These are phyloP conservation scores for Trichophyton mentagrophytes DNA, from an alignment of 2,329 filamentous ascomycete species.

Conservation along the genomic window DNA sequence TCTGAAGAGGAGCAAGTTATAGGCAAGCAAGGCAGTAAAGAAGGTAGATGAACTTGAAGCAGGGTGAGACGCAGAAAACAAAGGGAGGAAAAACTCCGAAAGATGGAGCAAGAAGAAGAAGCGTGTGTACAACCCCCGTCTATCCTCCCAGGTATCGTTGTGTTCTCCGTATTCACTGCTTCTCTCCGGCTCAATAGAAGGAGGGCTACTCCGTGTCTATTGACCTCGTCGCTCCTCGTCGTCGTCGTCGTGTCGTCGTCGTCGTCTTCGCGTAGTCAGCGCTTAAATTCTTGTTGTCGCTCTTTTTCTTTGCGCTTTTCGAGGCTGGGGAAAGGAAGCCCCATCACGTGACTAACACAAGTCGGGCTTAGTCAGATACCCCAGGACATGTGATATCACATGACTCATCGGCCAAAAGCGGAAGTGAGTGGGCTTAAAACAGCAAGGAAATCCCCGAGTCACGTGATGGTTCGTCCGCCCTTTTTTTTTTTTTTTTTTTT, in stretches of 20 bases:
- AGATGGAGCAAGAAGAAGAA: not conserved
- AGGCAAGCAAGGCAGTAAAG: not conserved
- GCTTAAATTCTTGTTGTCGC: not conserved
- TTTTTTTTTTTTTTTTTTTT: too few relatives aligned
- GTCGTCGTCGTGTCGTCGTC: not conserved
- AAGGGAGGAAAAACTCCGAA: not conserved
- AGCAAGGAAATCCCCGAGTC: not conserved
- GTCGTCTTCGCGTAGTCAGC: too few relatives aligned
- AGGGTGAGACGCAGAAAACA: not conserved
- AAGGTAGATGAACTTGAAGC: not conserved
- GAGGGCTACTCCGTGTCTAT: not conserved
- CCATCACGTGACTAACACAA: not conserved
- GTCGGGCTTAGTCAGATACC: too few relatives aligned
- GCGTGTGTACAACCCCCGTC: not conserved
- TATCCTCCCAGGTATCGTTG: not conserved
- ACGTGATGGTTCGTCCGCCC: not conserved
- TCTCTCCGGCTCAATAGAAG: not conserved
- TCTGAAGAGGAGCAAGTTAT: not conserved
- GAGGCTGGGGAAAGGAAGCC: not conserved
- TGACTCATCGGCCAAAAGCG: not conserved
- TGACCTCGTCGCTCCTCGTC: not conserved
- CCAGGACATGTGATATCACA: not conserved
- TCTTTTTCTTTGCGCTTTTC: not conserved
- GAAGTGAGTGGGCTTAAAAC: not conserved
- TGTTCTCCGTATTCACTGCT: not conserved